A percentile compares a stretch with the other conserved stretches of the same genome.
Conservation (phyloP, 768 basidiomycete species). For the Tricholoma matsutake region DNA sequence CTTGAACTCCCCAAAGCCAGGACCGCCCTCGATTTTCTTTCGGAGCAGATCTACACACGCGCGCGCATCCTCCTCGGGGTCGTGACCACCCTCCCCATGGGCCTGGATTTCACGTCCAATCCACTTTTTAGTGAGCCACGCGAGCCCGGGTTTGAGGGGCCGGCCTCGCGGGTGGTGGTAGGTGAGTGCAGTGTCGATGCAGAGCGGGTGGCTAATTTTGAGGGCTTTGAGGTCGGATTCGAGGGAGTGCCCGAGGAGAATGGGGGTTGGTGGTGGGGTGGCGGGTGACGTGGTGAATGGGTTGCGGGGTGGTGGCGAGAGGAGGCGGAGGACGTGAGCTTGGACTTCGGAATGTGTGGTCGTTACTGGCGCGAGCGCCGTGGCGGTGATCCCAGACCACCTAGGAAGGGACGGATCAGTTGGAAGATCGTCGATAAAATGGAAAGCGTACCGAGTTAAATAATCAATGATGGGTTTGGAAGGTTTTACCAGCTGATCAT, state of each 20-base stretch:
- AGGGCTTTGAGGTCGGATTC: conserved; percentile 92
- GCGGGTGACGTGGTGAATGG: conserved; percentile 37
- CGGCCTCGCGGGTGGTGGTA: conserved; percentile 94
- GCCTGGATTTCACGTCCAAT: conserved; percentile 86
- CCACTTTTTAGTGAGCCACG: conserved; percentile 98
- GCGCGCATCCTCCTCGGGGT: conserved; percentile 91
- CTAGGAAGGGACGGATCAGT: conserved; percentile 31
- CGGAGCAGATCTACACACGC: conserved; percentile 83
- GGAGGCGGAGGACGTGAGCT: conserved; percentile 56
- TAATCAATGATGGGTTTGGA: conserved; percentile 84
- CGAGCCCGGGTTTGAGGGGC: conserved; percentile 90
- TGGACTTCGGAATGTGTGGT: conserved; percentile 84
- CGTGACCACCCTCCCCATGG: conserved; percentile 81
- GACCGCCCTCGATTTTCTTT: conserved; percentile 75
- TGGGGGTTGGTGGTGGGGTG: conserved; percentile 43
- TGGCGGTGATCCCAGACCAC: conserved; percentile 92
- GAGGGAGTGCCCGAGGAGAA: conserved; percentile 92
- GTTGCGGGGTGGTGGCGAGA: conserved; percentile 48
- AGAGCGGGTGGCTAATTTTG: conserved; percentile 79
- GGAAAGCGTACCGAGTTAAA: conserved; percentile 67
- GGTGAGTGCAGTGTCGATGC: conserved; percentile 87
- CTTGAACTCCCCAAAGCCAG: conserved; percentile 83
- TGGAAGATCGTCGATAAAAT: neutral
- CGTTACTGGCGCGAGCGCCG: conserved; percentile 61
- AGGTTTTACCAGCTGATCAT: conserved; percentile 90